Evolutionary conservation across 192 early-diverging fungal species (phyloP), one percentile per base, ranked within the genome.

Genomic region (Gryganskiella cystojenkinii): DNA sequence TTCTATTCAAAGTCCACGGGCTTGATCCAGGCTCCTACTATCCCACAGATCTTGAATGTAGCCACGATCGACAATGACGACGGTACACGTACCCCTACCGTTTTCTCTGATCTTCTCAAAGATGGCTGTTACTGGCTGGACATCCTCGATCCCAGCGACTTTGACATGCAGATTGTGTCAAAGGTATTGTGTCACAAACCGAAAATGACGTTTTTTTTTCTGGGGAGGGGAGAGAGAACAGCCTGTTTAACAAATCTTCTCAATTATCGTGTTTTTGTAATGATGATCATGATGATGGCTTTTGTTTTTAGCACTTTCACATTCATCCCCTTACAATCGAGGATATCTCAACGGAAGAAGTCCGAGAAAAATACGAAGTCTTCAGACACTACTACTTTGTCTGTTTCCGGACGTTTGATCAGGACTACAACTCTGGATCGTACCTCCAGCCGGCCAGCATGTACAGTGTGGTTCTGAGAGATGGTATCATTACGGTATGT

Each of bases 341-440:
- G 84, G 98, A 99, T 68, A 98, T 99, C 54, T 73, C 85, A 37
- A 92, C 89, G 20, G 90, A 94, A 34, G 93, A 95, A 60, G 88
- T 90, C n/a, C 86, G 97, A 17, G 98, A 99, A 82, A 98, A 98
- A 68, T 95, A 95, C 59, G 97, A 99, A 80, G 79, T 90, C 3
- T 96, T 93, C 63, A 72, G 83, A 17, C 86, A 94, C 58, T 99
- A 99, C 80, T 94, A 93, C 65, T 98, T 98, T 84, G 89, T 98
- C 24, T 91, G 92, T 65, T 96, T 97, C 71, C 85, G 94, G 35
- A 88, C 86, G 14, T 92, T 94, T 71, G 87, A 92, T 71, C 79
- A 80, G 56, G 89, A 94, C 57, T 85, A 86, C 25, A 83, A 84
- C 67, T 87, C 86, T 46, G 80, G 85, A 5, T 64, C 66, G 20